Evolutionary conservation across 441 rosid genomes (phyloP).

Genomic region (Pelargonium australe): DNA sequence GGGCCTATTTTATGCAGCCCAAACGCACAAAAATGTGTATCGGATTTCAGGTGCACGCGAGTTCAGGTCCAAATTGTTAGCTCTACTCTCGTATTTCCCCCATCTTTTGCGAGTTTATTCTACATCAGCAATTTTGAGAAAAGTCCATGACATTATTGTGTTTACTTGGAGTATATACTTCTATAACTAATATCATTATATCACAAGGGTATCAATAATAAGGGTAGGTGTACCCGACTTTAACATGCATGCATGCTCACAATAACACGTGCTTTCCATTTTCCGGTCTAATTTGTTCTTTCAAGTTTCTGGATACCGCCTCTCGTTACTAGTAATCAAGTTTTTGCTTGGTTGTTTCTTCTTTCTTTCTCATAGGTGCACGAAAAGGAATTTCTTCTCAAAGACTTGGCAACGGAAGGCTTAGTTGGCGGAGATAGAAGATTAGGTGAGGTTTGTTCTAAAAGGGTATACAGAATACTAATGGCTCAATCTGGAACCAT

Average conservation of each 20-base stretch:
- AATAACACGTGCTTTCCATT: not conserved
- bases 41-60: no score
- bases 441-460: slow-evolving; percentile 81
- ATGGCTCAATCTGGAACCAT: slow-evolving; percentile 70
- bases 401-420: slow-evolving; percentile 69
- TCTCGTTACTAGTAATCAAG: not conserved
- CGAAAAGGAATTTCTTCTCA: slow-evolving; percentile 78
- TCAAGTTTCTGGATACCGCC: not conserved
- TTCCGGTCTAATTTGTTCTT: not conserved
- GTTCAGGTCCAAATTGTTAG: no score
- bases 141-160: no score
- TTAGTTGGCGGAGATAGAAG: slow-evolving; percentile 58
- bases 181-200: no score
- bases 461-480: slow-evolving; percentile 74
- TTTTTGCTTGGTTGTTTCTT: not conserved
- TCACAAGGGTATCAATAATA: no score
- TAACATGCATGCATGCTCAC: not conserved
- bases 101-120: no score
- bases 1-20: no score
- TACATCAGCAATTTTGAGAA: no score
- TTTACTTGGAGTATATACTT: no score
- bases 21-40: no score
- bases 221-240: not conserved
- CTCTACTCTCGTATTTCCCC: no score
- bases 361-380: slow-evolving; percentile 42